A percentile compares a stretch with the other conserved stretches of the same genome.
Conservation (phyloP, 768 basidiomycete species). For the Rhodosporidiobolus sp. region DNA sequence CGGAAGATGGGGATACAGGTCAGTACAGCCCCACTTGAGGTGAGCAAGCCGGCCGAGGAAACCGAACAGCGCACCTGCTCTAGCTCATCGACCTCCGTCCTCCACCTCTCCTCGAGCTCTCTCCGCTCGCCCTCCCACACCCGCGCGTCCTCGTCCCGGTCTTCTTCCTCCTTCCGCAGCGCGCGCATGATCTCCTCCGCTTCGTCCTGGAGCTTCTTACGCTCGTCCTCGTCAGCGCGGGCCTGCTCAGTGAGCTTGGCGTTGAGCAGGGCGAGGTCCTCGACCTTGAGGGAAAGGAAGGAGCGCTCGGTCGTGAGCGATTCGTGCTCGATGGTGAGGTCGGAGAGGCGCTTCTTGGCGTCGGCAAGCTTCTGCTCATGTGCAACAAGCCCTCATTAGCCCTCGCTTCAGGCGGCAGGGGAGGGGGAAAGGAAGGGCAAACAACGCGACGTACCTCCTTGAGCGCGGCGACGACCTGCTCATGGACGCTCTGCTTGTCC, state of each 20-base stretch:
- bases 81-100: constrained; percentile 41
- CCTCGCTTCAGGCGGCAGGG: background rate
- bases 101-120: constrained; percentile 39
- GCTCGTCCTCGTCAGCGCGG: constrained; percentile 61
- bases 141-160: constrained; percentile 66
- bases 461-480: constrained; percentile 70
- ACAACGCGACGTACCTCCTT: constrained; percentile 66
- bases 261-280: constrained; percentile 61
- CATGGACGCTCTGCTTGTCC: constrained; percentile 58
- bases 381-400: background rate
- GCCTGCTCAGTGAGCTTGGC: constrained; percentile 67
- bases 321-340: constrained; percentile 64
- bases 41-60: no score
- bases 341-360: constrained; percentile 65
- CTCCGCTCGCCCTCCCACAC: constrained; percentile 47
- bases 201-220: constrained; percentile 50
- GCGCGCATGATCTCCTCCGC: constrained; percentile 51
- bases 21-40: background rate
- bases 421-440: background rate
- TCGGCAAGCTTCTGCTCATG: constrained; percentile 62
- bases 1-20: background rate
- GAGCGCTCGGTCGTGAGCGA: constrained; percentile 60
- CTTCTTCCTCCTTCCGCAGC: constrained; percentile 57
- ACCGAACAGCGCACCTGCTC: constrained; percentile 38
- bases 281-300: constrained; percentile 67